These are phyloP conservation scores for Penstemon eatonii DNA, from an alignment of 257 asterid genomes.

Conservation along the genomic window DNA sequence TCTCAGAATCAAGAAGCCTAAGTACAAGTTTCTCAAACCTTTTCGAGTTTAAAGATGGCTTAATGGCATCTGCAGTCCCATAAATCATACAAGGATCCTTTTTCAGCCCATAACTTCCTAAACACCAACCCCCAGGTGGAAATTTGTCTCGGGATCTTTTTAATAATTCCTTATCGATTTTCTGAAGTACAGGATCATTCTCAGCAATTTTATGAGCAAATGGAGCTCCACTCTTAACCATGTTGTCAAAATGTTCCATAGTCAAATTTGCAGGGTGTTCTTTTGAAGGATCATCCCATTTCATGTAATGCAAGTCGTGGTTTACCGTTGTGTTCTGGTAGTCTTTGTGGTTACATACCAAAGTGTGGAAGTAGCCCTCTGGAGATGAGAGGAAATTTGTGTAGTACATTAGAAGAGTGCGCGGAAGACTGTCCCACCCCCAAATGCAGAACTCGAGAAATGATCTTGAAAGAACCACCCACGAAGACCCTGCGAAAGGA, in stretches of 20 bases:
- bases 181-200: conserved; percentile 53
- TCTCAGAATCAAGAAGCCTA: conserved; percentile 69
- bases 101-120: conserved; percentile 42
- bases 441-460: conserved; percentile 93
- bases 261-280: conserved; percentile 61
- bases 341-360: conserved; percentile 81
- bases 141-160: conserved; percentile 43
- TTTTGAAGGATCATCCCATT: conserved; percentile 77
- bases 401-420: conserved; percentile 90
- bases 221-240: conserved; percentile 83
- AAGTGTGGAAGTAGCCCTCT: conserved; percentile 91
- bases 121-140: conserved; percentile 83
- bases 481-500: conserved; percentile 60
- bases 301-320: conserved; percentile 75
- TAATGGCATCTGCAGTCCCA: conserved; percentile 58
- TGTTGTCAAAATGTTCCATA: conserved; percentile 51
- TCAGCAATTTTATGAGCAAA: conserved; percentile 67
- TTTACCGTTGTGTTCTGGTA: conserved; percentile 92
- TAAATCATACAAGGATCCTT: conserved; percentile 52
- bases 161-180: conserved; percentile 60
- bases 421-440: conserved; percentile 99
- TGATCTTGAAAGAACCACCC: conserved; percentile 77
- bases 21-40: conserved; percentile 72
- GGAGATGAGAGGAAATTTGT: conserved; percentile 83
- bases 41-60: conserved; percentile 66